Evolutionary conservation across 176 grass and related monocot species (phyloP), one percentile per base, ranked within the genome.

Genomic region (Rhynchospora breviuscula): DNA sequence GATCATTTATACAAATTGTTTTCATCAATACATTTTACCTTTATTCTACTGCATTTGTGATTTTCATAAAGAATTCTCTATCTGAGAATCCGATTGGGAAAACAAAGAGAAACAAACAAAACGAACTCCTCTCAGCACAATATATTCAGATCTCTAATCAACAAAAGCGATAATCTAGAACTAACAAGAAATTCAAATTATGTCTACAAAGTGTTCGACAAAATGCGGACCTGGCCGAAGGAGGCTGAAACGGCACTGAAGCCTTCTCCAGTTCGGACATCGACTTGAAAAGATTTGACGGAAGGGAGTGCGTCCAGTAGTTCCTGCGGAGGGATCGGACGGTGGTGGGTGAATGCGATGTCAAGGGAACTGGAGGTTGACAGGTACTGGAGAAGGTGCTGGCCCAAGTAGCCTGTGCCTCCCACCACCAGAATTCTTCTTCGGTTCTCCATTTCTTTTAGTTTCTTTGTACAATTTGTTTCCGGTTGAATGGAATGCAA

Each of bases 331-430:
- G 92, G 82, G 18, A 81, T 40, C 14, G 85, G 66, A 22, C 92
- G 84, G 89, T 80, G 89, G 86, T 98, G 89, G 66, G 92, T 94
- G 92, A 94, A 97, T 12, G 95, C 92, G 60, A 98, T 68, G 54
- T 89, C 87, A 75, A 83, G 25, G 82, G 7, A 69, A 26, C 0
- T 44, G 26, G 3, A 63, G 59, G 49, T 7, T 59, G 87, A 57
- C 70, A 75, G 88, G 29, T 74, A 84, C 29, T 91, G 71, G 25
- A 97, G 95, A 61, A 98, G 95, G 72, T 98, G 92, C 79, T 98
- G 95, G 5, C 95, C 95, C 66, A 94, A 79, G 86, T 94, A 98
- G 26, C 95, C 95, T 69, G 82, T 94, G 76, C 95, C 92, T 4
- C 95, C 95, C 67, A 94, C 90, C 72, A 98, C 90, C 21, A 98